These are phyloP conservation scores for Acacia acuminata DNA, from an alignment of 306 rosid genomes.

Conservation along the genomic window DNA sequence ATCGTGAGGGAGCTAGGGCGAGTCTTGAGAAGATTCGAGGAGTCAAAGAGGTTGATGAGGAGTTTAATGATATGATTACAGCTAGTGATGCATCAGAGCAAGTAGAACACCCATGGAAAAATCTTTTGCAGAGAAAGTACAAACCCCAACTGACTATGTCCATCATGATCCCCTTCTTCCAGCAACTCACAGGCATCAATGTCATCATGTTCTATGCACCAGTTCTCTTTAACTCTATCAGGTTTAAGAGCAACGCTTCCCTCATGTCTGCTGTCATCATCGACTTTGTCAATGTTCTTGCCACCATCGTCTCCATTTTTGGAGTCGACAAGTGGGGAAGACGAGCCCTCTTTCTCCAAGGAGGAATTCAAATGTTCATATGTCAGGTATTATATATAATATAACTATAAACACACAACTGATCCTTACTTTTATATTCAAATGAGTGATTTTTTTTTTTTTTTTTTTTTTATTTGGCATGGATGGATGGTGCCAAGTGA, in stretches of 20 bases:
- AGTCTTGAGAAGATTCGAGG: neutral
- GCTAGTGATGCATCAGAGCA: neutral
- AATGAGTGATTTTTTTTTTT: too few relatives aligned
- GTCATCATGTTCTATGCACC: slow-evolving; percentile 1
- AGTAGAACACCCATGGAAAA: neutral
- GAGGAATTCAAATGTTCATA: too few relatives aligned
- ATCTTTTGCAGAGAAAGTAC: neutral
- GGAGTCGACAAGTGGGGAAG: too few relatives aligned
- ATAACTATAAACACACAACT: too few relatives aligned
- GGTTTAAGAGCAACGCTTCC: neutral
- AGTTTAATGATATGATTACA: neutral
- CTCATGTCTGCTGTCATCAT: neutral
- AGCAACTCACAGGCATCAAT: neutral
- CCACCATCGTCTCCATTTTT: too few relatives aligned
- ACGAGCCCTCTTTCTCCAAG: too few relatives aligned
- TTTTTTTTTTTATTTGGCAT: too few relatives aligned
- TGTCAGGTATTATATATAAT: too few relatives aligned
- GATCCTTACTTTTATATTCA: too few relatives aligned
- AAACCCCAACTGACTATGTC: neutral
- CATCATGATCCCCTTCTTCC: neutral
- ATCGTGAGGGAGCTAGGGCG: neutral
- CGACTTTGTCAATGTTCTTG: too few relatives aligned
- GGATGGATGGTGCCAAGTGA: too few relatives aligned
- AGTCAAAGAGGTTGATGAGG: neutral
- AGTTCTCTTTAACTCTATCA: neutral